Evolutionary conservation across 352 stramenopile genomes (phyloP), one percentile per base, ranked within the genome.

Genomic region (Globisporangium cystogenes): DNA sequence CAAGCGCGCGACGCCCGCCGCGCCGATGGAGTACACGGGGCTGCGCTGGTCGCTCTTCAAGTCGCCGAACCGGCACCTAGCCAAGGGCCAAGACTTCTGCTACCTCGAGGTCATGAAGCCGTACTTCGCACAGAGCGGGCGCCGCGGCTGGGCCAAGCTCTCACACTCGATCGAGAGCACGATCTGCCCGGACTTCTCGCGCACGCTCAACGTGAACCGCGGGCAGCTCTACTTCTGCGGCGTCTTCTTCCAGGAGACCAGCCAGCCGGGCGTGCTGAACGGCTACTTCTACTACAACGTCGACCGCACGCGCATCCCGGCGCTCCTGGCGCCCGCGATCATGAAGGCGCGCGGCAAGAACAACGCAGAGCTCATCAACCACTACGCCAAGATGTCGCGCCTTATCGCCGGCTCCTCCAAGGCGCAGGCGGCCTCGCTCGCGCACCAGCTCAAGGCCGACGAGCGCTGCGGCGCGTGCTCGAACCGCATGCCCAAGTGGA

Each of bases 31-130:
- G 56, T 82, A 76, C 60, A 78, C 66, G 26, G 76, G 75, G 55
- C 55, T 91, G 42, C 72, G 78, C n/a, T 89, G 78, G 77, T 86
- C 79, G 51, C 66, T 83, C 6, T 78, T 79, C 58, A 73, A 80
- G 44, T 81, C 74, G 11, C 81, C 81, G 7, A 78, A 67, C 55
- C 72, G 65, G 12, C 49, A 71, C 4, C 40, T 91, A 0, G 76
- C 75, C 24, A 78, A 72, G 11, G 74, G 73, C 39, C 81, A 86
- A 55, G 81, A 91, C 54, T 87, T 88, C 53, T 89, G 76, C 56
- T 87, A 88, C 57, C 54, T 91, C 10, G 78, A 89, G 55, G 64
- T 78, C 51, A 85, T 86, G 74, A 83, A 81, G 61, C 70, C 72
- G 1, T 90, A 85, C 65, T 56, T 67, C 0, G 75, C 79, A 18